phyloP scores from a whole-genome alignment of 805 yeast species.

The Grigorovia jiainica region DNA sequence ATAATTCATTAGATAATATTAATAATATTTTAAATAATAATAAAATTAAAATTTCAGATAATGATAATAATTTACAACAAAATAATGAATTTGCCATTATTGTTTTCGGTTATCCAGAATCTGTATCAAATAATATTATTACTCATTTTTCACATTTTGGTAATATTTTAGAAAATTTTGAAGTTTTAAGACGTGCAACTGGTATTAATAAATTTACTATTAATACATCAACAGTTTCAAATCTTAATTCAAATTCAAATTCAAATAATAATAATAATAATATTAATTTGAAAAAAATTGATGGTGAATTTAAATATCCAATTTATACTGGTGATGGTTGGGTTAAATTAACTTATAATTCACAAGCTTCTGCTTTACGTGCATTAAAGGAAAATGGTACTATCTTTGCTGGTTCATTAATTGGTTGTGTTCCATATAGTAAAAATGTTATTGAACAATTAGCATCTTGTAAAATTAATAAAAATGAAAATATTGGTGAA shows the following conservation, averaged over 20 bases:
- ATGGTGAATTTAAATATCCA: constrained; percentile 35
- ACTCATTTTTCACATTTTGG: constrained; percentile 76
- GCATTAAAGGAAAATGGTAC: constrained; percentile 81
- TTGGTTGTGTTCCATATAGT: constrained; percentile 65
- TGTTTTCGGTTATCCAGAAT: constrained; percentile 84
- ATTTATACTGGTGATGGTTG: constrained; percentile 80
- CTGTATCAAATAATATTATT: constrained; percentile 55
- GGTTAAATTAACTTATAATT: constrained; percentile 82
- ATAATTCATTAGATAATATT: not conserved
- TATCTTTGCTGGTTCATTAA: constrained; percentile 51
- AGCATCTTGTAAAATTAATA: constrained; percentile 29
- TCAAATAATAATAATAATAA: too few species aligned
- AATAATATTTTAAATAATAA: not conserved
- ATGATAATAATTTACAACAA: not conserved
- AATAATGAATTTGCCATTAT: constrained; percentile 54
- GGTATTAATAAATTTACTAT: constrained; percentile 21
- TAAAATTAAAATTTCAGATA: not conserved
- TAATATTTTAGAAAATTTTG: constrained; percentile 64
- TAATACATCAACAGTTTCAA: not conserved
- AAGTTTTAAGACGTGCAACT: constrained; percentile 30
- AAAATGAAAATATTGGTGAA: constrained; percentile 23
- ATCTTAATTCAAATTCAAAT: constrained; percentile 1
- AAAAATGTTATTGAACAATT: constrained; percentile 53
- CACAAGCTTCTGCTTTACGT: constrained; percentile 63
- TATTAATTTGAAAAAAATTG: constrained; percentile 7